Base-by-base conservation (phyloP, 257 asterid genomes). In the Nicotiana tomentosiformis region DNA sequence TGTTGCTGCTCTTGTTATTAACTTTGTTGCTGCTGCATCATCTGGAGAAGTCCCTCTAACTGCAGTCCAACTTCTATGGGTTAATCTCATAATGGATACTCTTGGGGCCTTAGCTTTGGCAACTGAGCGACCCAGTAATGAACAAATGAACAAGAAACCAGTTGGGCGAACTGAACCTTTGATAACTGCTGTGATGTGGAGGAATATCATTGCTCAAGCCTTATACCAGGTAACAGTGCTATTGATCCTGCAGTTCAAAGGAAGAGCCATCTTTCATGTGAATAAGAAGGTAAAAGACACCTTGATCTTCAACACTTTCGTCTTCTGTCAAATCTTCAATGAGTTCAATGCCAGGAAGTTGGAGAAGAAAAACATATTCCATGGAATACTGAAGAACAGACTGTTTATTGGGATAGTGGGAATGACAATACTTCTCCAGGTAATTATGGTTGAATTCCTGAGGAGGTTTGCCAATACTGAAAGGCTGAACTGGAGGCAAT, bases 371-470 rank as follows among this genome's bases (percentile, higher is more conserved):
- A 91, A 91, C 64, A 92, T 91, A 29, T 92, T 92, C n/a, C 87
- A 77, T 68, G 94, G 94, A 17, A 78, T 92, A 49, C 82, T 78
- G 35, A 85, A 55, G 86, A 90, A 92, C 67, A 92, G 87, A 85
- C 30, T 92, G 84, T 92, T 90, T 64, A 0, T 90, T 72, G 94
- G 93, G 82, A 92, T 92, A n/a, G 84, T 90, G 17, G 92, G 87
- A 67, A 65, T 87, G 0, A 92, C 97, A 3, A 4, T 89, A 18
- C 62, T 87, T 62, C 89, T 92, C 62, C 97, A 92, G 79, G 91
- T 85, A 76, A 85, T 91, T 68, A 91, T 91, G 97, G 97, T 91
- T 84, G 97, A 92, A 86, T 89, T 92, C 43, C 46, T 92, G 85
- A 88, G 86, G 83, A 90, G 53, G 86, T 91, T 92, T 83, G 97